Conservation (phyloP, 345 rosid species). For the Dimocarpus longan region DNA sequence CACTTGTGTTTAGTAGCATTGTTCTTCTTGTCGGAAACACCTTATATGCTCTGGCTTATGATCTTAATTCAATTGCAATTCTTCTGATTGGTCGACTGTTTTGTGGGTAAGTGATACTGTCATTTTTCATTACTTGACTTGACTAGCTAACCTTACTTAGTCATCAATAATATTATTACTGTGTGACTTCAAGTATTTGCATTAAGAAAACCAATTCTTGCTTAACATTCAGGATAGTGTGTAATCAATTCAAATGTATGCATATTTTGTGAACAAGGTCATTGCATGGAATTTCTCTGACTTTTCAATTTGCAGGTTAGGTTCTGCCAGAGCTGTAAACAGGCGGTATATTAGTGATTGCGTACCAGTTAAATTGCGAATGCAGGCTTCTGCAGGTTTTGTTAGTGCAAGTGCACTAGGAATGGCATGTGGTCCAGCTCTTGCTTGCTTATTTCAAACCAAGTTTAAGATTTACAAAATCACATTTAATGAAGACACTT, state of each 20-base stretch:
- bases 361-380: conserved; percentile 67
- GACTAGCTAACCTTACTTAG: not conserved
- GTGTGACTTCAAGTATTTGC: not conserved
- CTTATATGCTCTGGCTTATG: conserved; percentile 77
- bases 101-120: conserved; percentile 66
- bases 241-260: not conserved
- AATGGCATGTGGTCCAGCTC: conserved; percentile 93
- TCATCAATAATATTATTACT: not conserved
- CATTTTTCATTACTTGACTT: not conserved
- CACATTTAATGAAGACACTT: conserved; percentile 65
- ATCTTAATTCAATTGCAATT: conserved; percentile 57
- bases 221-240: not conserved
- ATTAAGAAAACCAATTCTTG: not conserved
- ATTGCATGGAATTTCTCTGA: not conserved
- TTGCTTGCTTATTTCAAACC: conserved; percentile 73
- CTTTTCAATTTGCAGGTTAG: conserved; percentile 51
- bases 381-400: conserved; percentile 85
- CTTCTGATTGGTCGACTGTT: conserved; percentile 69
- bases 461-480: conserved; percentile 63
- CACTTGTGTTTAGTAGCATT: conserved; percentile 74
- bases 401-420: conserved; percentile 94
- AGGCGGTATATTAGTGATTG: conserved; percentile 84
- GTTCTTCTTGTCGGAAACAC: conserved; percentile 67
- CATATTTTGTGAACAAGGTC: not conserved
- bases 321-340: conserved; percentile 90